Base-by-base conservation (phyloP, 1,284 basidiomycete genomes). In the Anthracocystis walkeri region DNA sequence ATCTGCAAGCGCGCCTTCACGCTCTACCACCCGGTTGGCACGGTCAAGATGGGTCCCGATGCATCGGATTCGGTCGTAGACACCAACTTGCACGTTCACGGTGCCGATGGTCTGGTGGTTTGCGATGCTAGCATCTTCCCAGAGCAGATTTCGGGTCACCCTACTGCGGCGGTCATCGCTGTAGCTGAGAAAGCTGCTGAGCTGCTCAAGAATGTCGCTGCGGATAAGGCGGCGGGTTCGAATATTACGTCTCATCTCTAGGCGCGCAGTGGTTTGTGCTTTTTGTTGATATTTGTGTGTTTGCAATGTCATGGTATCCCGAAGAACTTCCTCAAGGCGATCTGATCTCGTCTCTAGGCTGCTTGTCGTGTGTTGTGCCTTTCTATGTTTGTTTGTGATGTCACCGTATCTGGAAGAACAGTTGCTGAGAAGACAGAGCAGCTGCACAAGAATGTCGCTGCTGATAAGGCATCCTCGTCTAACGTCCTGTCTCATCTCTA, bases 21-120 rank as follows among this genome's bases (percentile, higher is more conserved):
- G 7, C 80, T 92, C 40, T 90, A 88, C 75, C 89, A 90, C 75
- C 89, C 89, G 0, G 82, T 88, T 21, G 87, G 88, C 48, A 90
- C 89, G 27, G 60, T 64, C 52, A 73, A 74, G 65, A 75, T 73
- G 70, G 65, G 64, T 8, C 66, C 71, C 5, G 56, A 58, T 42
- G 60, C 60, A 0, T 20, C 21, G 10, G 68, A 78, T 18, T 56
- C 65, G n/a, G 75, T 76, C 23, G 67, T 81, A 25, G 78, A 80
- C 27, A 65, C 61, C n/a, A 41, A 60, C 12, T 42, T 81, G 40
- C 68, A 69, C 41, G 69, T 81, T 2, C 63, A 77, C 12, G 78
- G 78, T 18, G 66, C 54, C 1, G 65, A 76, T 18, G 74, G 78
- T 2, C 50, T 81, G n/a, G 51, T 67, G 25, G 78, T 81, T 3